Base-by-base conservation (phyloP, 1,284 basidiomycete species). In the Mrakiaceae sp. region DNA sequence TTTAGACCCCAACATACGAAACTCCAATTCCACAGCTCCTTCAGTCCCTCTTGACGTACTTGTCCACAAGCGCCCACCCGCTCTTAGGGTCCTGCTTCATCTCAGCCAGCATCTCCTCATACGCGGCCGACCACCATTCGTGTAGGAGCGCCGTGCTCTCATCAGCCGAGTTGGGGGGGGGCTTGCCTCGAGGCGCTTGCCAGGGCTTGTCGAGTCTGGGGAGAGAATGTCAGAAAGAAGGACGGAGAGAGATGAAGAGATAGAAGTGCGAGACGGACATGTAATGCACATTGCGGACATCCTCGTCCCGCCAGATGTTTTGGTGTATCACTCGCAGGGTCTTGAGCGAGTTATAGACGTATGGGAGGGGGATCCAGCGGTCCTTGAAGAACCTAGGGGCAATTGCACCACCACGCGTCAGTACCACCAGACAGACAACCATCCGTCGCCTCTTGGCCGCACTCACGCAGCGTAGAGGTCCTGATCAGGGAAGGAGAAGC, bases 261-360 rank as follows among this genome's bases (percentile, higher is more conserved):
- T 50, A 60, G 58, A 59, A 62, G 58, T 44, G 58, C 11, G 48
- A 9, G 50, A 52, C 57, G 39, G 43, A 68, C 58, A 74, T 74
- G 46, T 71, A 74, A 60, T 79, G 78, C 3, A 79, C 69, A 58
- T 77, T 78, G 50, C 71, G 71, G 47, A 90, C 84, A 72, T 89
- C 84, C 10, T 84, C 81, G 71, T 93, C 88, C 49, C 81, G 74
- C 91, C 91, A 95, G 69, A 87, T 75, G 58, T 80, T 73, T 47
- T 79, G 74, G 73, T 95, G 90, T 62, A 86, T 81, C 55, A 80
- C 71, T 58, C 84, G 81, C 67, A 90, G 74, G 16, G 88, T 88
- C 76, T 90, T 90, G 68, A 94, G 80, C 0, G 88, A 90, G 70
- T 95, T 95, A 76, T 91, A 93, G 67, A 83, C 82, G 83, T 87